Evolutionary conservation across 176 grass and related monocot species (phyloP).

Genomic region (Cocos nucifera): DNA sequence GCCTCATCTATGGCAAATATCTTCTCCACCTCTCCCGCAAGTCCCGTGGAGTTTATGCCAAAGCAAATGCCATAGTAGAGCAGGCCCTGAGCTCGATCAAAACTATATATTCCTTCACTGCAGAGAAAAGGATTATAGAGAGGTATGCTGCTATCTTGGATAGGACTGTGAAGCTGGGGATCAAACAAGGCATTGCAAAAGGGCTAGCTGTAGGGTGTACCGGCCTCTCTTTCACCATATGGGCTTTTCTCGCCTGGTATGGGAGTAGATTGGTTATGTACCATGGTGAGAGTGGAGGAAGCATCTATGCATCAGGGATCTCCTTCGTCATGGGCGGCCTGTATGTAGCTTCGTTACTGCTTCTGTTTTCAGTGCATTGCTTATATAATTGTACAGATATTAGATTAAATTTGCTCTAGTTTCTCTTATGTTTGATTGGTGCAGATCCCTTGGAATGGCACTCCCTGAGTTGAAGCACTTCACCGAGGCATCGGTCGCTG

Average conservation of each 20-base stretch:
- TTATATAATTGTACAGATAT: background rate
- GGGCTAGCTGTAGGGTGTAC: constrained; percentile 82
- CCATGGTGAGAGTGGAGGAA: constrained; percentile 69
- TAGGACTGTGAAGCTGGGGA: constrained; percentile 66
- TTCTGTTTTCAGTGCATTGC: background rate
- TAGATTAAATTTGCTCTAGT: no score
- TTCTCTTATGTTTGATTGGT: background rate
- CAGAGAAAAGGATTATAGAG: constrained; percentile 65
- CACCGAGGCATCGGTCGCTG: constrained; percentile 76
- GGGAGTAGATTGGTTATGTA: constrained; percentile 75
- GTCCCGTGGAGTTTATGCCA: constrained; percentile 43
- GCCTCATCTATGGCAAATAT: constrained; percentile 91
- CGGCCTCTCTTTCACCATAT: constrained; percentile 72
- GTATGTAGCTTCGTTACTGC: constrained; percentile 37
- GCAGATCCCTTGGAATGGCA: constrained; percentile 95
- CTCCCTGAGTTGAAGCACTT: constrained; percentile 95
- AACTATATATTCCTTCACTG: constrained; percentile 92
- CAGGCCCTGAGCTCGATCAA: constrained; percentile 85
- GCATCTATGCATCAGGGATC: constrained; percentile 91
- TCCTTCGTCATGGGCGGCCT: constrained; percentile 91
- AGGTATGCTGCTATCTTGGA: constrained; percentile 61
- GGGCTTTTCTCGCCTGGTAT: constrained; percentile 97
- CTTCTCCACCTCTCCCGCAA: constrained; percentile 64
- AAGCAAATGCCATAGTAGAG: constrained; percentile 67
- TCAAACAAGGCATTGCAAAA: constrained; percentile 95